These are phyloP conservation scores for Cercophora samala DNA, from an alignment of 495 filamentous ascomycete species.

Conservation along the genomic window DNA sequence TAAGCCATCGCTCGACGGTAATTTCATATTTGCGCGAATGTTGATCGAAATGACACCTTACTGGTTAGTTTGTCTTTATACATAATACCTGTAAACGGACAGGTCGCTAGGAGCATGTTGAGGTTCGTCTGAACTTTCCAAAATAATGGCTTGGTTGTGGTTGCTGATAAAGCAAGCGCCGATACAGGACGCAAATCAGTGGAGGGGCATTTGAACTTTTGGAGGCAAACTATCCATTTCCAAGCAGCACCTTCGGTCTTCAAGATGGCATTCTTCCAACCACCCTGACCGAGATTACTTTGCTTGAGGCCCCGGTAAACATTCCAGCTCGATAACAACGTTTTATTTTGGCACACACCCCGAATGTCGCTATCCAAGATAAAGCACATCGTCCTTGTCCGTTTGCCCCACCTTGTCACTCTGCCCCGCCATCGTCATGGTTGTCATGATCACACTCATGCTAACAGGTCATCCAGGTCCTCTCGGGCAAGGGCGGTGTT, in stretches of 20 bases:
- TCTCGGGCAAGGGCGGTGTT: slow-evolving; percentile 96
- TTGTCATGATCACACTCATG: slow-evolving; percentile 7
- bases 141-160: neutral
- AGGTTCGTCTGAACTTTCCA: too few relatives aligned
- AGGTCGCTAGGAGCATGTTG: too few relatives aligned
- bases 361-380: slow-evolving; percentile 57
- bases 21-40: too few relatives aligned
- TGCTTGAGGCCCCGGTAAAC: neutral
- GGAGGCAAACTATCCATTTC: slow-evolving; percentile 5
- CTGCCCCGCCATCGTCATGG: slow-evolving; percentile 18
- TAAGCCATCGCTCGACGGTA: too few relatives aligned
- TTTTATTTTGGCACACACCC: neutral
- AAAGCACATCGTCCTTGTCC: slow-evolving; percentile 59
- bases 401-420: slow-evolving; percentile 21
- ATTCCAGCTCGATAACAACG: neutral
- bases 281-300: slow-evolving; percentile 14
- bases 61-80: too few relatives aligned
- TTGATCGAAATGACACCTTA: too few relatives aligned
- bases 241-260: neutral
- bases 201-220: neutral
- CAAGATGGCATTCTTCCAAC: slow-evolving; percentile 18
- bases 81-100: too few relatives aligned
- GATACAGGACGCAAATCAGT: slow-evolving; percentile 9
- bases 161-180: slow-evolving; percentile 7
- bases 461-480: slow-evolving; percentile 52